phyloP scores from a whole-genome alignment of 108 stramenopile species.

The Halocafeteria seosinensis region DNA sequence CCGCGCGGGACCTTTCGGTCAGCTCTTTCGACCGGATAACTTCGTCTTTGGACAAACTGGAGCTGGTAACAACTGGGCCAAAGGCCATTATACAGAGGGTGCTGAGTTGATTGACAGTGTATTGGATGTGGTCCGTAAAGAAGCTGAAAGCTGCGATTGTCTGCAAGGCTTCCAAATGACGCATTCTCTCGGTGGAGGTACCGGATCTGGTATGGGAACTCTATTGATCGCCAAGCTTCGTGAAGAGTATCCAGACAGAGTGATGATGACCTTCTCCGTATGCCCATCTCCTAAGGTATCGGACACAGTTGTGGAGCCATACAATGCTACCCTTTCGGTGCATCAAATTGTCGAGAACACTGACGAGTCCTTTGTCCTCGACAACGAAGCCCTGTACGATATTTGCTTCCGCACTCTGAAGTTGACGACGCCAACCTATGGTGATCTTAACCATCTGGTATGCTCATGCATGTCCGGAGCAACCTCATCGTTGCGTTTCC shows the following conservation, averaged over 20 bases:
- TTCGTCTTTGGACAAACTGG: slow-evolving; percentile 66
- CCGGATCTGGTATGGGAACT: slow-evolving; percentile 60
- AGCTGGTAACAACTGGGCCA: slow-evolving; percentile 56
- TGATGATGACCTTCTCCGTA: slow-evolving; percentile 65
- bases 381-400: slow-evolving; percentile 87
- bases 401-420: slow-evolving; percentile 63
- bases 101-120: slow-evolving; percentile 78
- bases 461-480: slow-evolving; percentile 52
- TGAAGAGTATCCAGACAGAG: slow-evolving; percentile 77
- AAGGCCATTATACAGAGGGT: slow-evolving; percentile 87
- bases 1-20: slow-evolving; percentile 51
- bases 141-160: slow-evolving; percentile 65
- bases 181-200: slow-evolving; percentile 65
- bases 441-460: slow-evolving; percentile 57
- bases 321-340: slow-evolving; percentile 74
- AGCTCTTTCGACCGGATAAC: slow-evolving; percentile 81
- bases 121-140: slow-evolving; percentile 77
- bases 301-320: slow-evolving; percentile 60
- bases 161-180: slow-evolving; percentile 65
- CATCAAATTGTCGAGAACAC: slow-evolving; percentile 90
- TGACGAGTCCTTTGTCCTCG: slow-evolving; percentile 79
- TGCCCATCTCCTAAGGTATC: slow-evolving; percentile 72
- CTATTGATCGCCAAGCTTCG: slow-evolving; percentile 77
- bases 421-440: slow-evolving; percentile 52
- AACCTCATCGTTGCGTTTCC: slow-evolving; percentile 60